phyloP scores from a whole-genome alignment of 805 yeast species.

The Saturnispora bothae region DNA sequence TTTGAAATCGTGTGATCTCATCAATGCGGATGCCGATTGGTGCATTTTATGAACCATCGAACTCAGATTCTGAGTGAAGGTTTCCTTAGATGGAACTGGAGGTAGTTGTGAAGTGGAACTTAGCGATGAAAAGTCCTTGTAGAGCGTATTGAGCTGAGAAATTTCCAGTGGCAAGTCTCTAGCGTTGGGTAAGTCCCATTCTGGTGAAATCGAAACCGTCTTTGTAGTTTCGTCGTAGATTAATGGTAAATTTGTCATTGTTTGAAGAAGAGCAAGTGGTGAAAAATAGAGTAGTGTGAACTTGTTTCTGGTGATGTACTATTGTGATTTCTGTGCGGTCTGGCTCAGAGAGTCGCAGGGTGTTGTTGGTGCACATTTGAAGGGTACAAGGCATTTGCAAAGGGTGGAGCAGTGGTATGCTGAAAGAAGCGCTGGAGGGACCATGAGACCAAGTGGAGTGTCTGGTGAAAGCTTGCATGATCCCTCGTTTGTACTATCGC shows the following conservation, averaged over 20 bases:
- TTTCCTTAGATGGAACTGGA: constrained; percentile 41
- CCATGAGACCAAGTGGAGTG: no score
- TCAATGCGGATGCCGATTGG: constrained; percentile 49
- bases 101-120: constrained; percentile 32
- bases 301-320: no score
- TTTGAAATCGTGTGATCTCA: constrained; percentile 41
- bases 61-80: constrained; percentile 44
- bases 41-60: constrained; percentile 55
- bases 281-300: no score
- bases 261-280: no score
- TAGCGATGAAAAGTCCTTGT: constrained; percentile 31
- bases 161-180: constrained; percentile 23
- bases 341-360: neutral
- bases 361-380: neutral
- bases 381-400: neutral
- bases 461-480: no score
- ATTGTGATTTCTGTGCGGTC: neutral
- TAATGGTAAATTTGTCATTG: constrained; percentile 18
- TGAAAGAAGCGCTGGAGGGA: no score
- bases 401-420: neutral
- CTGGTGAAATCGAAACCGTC: constrained; percentile 17
- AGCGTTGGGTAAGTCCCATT: constrained; percentile 6
- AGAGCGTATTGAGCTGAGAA: constrained; percentile 25
- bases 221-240: constrained; percentile 24
- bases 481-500: no score